Evolutionary conservation across 164 flowering plant genomes (phyloP).

Genomic region (Umbellularia californica): DNA sequence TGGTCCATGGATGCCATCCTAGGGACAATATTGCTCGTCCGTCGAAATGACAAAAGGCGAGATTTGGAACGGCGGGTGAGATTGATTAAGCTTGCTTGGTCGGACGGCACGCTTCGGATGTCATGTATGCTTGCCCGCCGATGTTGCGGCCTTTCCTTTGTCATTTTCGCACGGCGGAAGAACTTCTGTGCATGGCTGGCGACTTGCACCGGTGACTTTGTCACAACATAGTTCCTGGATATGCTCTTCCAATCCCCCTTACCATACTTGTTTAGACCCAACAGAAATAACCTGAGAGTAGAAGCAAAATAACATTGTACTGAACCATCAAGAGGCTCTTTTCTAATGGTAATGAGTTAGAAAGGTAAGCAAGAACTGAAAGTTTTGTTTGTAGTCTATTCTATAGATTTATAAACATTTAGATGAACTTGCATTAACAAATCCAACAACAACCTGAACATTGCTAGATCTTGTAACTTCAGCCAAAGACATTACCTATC

Average conservation of each 20-base stretch:
- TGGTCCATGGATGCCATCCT: neutral
- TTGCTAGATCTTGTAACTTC: too few relatives aligned
- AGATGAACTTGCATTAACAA: too few relatives aligned
- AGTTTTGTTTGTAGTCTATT: too few relatives aligned
- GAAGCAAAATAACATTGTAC: too few relatives aligned
- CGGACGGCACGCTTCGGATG: neutral
- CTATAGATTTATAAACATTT: too few relatives aligned
- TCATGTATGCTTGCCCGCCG: slow-evolving; percentile 16
- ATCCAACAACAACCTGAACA: too few relatives aligned
- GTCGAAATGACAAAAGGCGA: too few relatives aligned
- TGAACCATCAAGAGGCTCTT: too few relatives aligned
- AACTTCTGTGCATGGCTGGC: slow-evolving; percentile 32
- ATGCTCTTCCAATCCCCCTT: slow-evolving; percentile 33
- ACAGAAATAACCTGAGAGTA: slow-evolving; percentile 20
- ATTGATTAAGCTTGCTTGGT: neutral
- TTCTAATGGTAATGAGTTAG: too few relatives aligned
- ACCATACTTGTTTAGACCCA: slow-evolving; percentile 20
- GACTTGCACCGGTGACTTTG: slow-evolving; percentile 25
- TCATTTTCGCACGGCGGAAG: slow-evolving; percentile 10
- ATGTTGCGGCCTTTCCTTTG: neutral
- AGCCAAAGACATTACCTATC: too few relatives aligned
- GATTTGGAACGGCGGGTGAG: neutral
- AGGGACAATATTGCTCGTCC: neutral
- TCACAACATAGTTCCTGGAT: slow-evolving; percentile 18
- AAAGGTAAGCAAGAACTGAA: too few relatives aligned